Conservation (phyloP, 805 yeast species). For the Alloascoidea hylecoeti region DNA sequence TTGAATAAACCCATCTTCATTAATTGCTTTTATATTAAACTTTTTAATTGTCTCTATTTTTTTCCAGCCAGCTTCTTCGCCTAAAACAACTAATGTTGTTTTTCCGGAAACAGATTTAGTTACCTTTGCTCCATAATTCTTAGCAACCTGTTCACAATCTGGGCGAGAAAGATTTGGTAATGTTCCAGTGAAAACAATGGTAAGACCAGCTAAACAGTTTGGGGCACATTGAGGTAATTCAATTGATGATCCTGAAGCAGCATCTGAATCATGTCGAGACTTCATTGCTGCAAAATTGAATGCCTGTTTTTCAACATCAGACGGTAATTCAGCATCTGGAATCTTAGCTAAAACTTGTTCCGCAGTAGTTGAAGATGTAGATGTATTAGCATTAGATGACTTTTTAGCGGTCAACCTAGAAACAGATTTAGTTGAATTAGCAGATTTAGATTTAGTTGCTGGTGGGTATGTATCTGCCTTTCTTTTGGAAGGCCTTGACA, state of each 20-base stretch:
- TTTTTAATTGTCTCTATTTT: slow-evolving; percentile 71
- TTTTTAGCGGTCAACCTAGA: slow-evolving; percentile 4
- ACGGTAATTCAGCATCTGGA: slow-evolving; percentile 60
- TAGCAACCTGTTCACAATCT: slow-evolving; percentile 62
- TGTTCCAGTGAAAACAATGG: slow-evolving; percentile 88
- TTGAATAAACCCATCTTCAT: slow-evolving; percentile 74
- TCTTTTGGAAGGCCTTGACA: neutral
- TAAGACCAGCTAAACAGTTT: slow-evolving; percentile 76
- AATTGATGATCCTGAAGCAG: slow-evolving; percentile 10
- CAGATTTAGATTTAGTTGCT: neutral
- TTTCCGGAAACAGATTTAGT: slow-evolving; percentile 75
- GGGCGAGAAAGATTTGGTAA: slow-evolving; percentile 70
- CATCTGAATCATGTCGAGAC: slow-evolving; percentile 23
- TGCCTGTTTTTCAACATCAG: slow-evolving; percentile 31
- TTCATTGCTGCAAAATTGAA: slow-evolving; percentile 46
- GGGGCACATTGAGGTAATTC: slow-evolving; percentile 74
- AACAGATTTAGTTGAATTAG: slow-evolving; percentile 1
- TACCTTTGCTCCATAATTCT: slow-evolving; percentile 83
- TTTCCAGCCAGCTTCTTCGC: slow-evolving; percentile 95
- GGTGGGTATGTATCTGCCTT: slow-evolving; percentile 1
- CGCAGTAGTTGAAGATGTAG: slow-evolving; percentile 30
- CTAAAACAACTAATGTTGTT: slow-evolving; percentile 81
- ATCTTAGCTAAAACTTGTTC: slow-evolving; percentile 45
- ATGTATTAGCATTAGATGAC: slow-evolving; percentile 8
- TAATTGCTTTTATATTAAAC: slow-evolving; percentile 64